phyloP scores from a whole-genome alignment of 768 basidiomycete species.

The Astraeus odoratus region DNA sequence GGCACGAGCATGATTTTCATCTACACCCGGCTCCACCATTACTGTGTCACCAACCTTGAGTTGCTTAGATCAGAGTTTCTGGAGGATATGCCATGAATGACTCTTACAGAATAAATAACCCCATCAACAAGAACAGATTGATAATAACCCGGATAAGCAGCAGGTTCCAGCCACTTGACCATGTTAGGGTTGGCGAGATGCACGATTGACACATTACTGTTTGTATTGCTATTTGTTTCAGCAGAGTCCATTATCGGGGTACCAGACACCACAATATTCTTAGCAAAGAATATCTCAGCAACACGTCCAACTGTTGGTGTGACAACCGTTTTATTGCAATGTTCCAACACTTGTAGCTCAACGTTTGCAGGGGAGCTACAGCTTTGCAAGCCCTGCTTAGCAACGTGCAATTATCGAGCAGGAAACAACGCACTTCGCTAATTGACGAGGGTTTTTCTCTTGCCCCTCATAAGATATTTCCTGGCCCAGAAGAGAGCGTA shows the following conservation, averaged over 20 bases:
- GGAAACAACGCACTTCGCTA: constrained; percentile 14
- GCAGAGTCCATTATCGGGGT: constrained; percentile 22
- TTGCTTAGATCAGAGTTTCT: constrained; percentile 6
- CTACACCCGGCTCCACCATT: constrained; percentile 53
- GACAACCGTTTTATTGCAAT: constrained; percentile 32
- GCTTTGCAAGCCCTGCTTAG: constrained; percentile 8
- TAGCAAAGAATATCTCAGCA: constrained; percentile 39
- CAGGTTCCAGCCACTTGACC: constrained; percentile 28
- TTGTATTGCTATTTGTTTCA: constrained; percentile 12
- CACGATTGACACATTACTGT: constrained; percentile 11
- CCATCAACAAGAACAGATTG: constrained; percentile 49
- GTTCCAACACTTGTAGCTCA: constrained; percentile 31
- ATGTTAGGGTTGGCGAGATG: constrained; percentile 25
- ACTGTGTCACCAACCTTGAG: constrained; percentile 56
- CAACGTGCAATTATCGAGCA: no score
- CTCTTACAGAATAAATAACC: constrained; percentile 45
- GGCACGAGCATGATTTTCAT: constrained; percentile 35
- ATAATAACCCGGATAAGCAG: constrained; percentile 30
- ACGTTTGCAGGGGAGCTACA: constrained; percentile 7
- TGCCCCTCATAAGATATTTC: constrained; percentile 18
- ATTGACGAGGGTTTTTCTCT: constrained; percentile 9
- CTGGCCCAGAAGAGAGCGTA: constrained; percentile 28
- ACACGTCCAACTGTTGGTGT: constrained; percentile 44
- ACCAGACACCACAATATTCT: constrained; percentile 36
- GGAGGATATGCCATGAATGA: neutral